Evolutionary conservation across 1,139 yeast genomes (phyloP).

Genomic region (Zygosaccharomyces sapae): DNA sequence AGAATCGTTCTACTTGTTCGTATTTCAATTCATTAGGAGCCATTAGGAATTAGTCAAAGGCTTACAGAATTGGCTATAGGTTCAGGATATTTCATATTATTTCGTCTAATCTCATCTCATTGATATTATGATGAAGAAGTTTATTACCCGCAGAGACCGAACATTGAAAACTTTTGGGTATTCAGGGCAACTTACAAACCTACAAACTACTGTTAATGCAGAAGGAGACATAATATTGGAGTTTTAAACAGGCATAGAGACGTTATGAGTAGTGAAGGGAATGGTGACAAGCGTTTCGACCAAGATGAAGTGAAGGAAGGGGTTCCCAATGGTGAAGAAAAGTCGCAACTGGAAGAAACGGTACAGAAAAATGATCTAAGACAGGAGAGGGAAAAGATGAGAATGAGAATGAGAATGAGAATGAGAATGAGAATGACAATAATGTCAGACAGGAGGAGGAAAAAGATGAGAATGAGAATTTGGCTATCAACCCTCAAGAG

Average conservation of each 20-base stretch:
- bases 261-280: slow-evolving; percentile 4
- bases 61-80: not conserved
- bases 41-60: slow-evolving; percentile 5
- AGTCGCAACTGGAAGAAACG: not conserved
- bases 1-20: slow-evolving; percentile 31
- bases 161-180: slow-evolving; percentile 1
- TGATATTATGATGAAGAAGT: not conserved
- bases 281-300: slow-evolving; percentile 3
- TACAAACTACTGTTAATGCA: not conserved
- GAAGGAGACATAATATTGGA: not conserved
- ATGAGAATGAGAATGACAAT: not conserved
- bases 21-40: slow-evolving; percentile 18
- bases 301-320: not conserved
- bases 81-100: not conserved
- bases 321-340: not conserved
- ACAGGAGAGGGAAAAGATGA: not conserved
- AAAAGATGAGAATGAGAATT: too few relatives aligned
- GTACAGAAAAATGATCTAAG: not conserved
- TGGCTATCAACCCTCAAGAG: too few relatives aligned
- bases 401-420: too few relatives aligned
- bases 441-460: not conserved
- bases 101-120: slow-evolving; percentile 1
- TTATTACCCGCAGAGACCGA: slow-evolving; percentile 4
- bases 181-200: not conserved
- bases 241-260: slow-evolving; percentile 1